A percentile compares a stretch with the other conserved stretches of the same genome.
Evolutionary conservation across 805 yeast species (phyloP).

Genomic region (Suhomyces prunicola): DNA sequence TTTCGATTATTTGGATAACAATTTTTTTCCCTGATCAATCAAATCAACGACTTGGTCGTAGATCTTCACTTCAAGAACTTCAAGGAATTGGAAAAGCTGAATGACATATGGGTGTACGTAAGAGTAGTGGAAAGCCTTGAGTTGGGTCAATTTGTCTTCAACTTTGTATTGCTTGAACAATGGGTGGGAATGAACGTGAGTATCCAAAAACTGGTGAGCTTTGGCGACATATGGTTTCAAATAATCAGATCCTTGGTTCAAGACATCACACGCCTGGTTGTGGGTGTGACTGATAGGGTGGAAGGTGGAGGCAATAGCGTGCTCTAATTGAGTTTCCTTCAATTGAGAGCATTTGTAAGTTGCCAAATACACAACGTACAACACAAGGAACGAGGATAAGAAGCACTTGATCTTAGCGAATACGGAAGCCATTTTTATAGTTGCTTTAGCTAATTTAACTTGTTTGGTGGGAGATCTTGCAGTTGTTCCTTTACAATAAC

Average conservation of each 20-base stretch:
- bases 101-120: conserved; percentile 31
- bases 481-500: background rate
- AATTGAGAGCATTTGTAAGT: conserved; percentile 38
- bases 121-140: conserved; percentile 19
- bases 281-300: conserved; percentile 41
- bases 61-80: conserved; percentile 30
- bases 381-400: conserved; percentile 22
- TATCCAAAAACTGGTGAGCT: conserved; percentile 30
- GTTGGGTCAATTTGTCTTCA: conserved; percentile 22
- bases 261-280: conserved; percentile 31
- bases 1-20: conserved; percentile 13
- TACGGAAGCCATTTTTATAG: conserved; percentile 1
- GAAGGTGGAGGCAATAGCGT: conserved; percentile 26
- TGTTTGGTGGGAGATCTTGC: background rate
- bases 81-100: conserved; percentile 32
- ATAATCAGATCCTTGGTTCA: conserved; percentile 25
- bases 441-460: background rate
- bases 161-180: conserved; percentile 32
- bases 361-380: conserved; percentile 37
- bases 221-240: conserved; percentile 29
- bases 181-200: conserved; percentile 36
- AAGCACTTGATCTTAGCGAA: conserved; percentile 19
- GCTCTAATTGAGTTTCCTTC: conserved; percentile 27
- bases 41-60: conserved; percentile 21
- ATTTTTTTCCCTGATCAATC: conserved; percentile 17